Evolutionary conservation across 2,329 filamentous ascomycete genomes (phyloP).

Genomic region (Fusarium dlaminii): DNA sequence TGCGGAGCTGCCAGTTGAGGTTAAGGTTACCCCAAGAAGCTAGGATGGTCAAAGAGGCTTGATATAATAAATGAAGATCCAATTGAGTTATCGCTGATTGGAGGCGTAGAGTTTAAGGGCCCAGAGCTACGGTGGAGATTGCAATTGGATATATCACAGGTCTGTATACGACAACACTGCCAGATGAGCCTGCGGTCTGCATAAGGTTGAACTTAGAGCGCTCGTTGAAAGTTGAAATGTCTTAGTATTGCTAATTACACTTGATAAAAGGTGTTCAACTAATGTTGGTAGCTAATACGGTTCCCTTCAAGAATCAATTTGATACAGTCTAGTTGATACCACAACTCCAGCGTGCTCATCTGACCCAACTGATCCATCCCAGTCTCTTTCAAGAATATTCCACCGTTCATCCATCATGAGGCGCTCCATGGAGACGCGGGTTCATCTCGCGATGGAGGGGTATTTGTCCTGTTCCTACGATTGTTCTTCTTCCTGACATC

Average conservation of each 20-base stretch:
- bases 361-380: neutral
- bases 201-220: neutral
- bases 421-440: slow-evolving; percentile 27
- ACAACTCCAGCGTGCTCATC: neutral
- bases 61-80: slow-evolving; percentile 8
- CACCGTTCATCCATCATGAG: neutral
- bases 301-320: neutral
- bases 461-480: slow-evolving; percentile 38
- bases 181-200: neutral
- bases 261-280: neutral
- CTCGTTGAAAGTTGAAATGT: neutral
- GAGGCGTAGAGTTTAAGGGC: neutral
- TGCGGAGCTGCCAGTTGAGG: slow-evolving; percentile 19
- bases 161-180: neutral
- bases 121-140: neutral
- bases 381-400: neutral
- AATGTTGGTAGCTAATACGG: neutral
- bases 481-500: slow-evolving; percentile 37
- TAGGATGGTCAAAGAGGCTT: slow-evolving; percentile 17
- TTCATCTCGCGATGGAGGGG: slow-evolving; percentile 33
- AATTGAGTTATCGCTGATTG: neutral
- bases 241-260: neutral
- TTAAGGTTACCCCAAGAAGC: slow-evolving; percentile 9
- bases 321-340: neutral
- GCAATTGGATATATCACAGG: neutral